Conservation (phyloP, 352 stramenopile species). For the Phytopythium kandeliae region DNA sequence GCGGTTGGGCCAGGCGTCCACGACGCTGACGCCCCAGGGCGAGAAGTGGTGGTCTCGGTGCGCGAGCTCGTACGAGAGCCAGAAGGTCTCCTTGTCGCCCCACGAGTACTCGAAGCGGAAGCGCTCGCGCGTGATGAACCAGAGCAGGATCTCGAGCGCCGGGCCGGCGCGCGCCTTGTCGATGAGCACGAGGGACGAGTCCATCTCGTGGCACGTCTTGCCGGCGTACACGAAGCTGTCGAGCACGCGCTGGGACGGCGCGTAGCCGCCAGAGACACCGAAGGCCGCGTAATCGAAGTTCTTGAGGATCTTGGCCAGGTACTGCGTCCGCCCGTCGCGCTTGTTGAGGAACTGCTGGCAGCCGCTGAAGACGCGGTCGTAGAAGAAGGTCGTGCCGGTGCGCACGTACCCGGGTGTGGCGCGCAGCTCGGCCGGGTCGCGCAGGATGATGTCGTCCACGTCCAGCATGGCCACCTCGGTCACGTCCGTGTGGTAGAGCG, state of each 20-base stretch:
- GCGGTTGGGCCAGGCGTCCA: conserved; percentile 7
- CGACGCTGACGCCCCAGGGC: conserved; percentile 13
- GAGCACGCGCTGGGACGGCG: no score
- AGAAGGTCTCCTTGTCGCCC: conserved; percentile 22
- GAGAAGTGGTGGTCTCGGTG: conserved; percentile 18
- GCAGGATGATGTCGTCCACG: conserved; percentile 29
- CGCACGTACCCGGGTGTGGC: conserved; percentile 19
- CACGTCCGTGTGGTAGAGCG: conserved; percentile 13
- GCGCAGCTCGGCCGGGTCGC: conserved; percentile 21
- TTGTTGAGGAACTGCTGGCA: conserved; percentile 22
- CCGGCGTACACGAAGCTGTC: conserved; percentile 25
- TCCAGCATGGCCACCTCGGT: conserved; percentile 19
- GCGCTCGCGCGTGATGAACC: conserved; percentile 10
- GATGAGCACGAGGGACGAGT: conserved; percentile 42
- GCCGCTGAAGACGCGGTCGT: conserved; percentile 28
- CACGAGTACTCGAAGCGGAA: conserved; percentile 9
- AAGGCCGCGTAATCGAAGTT: conserved; percentile 23
- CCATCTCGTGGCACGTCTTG: conserved; percentile 31
- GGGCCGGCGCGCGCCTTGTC: conserved; percentile 12
- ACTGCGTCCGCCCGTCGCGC: conserved; percentile 12
- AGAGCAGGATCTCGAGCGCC: conserved; percentile 10
- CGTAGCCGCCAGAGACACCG: no score
- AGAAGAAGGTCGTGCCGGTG: conserved; percentile 39
- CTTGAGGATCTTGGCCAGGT: conserved; percentile 22
- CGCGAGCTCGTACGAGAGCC: conserved; percentile 19